Evolutionary conservation across 169 alveolate genomes (phyloP).

Genomic region (Neospora caninum): DNA sequence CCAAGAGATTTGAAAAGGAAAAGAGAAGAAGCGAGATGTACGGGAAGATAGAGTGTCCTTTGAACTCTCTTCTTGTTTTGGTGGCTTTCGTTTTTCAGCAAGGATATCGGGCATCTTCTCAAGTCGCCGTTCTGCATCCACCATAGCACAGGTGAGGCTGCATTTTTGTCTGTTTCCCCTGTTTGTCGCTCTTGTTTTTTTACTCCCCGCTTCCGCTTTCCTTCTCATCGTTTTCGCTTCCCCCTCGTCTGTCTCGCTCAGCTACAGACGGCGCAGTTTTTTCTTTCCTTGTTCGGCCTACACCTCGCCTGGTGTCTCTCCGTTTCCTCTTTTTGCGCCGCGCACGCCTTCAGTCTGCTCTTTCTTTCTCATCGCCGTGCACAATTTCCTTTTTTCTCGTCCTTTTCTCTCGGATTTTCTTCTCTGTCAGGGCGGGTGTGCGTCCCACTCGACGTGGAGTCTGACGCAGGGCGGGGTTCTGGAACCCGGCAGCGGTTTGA

Average conservation of each 20-base stretch:
- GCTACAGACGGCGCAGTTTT: too few relatives aligned
- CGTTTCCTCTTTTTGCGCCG: too few relatives aligned
- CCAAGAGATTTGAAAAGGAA: too few relatives aligned
- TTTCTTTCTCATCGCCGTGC: background rate
- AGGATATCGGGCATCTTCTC: constrained; percentile 89
- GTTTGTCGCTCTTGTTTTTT: too few relatives aligned
- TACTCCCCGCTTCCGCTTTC: too few relatives aligned
- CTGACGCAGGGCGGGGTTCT: background rate
- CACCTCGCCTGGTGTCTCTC: too few relatives aligned
- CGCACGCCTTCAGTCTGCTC: background rate
- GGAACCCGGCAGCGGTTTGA: constrained; percentile 28
- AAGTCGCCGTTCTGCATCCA: constrained; percentile 93
- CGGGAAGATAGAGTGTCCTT: background rate
- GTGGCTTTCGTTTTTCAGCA: constrained; percentile 64
- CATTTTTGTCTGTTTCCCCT: too few relatives aligned
- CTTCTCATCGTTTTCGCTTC: too few relatives aligned
- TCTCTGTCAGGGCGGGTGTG: constrained; percentile 44
- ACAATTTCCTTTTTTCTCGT: background rate
- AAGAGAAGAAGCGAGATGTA: background rate
- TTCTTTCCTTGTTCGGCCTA: too few relatives aligned
- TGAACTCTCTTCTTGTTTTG: background rate
- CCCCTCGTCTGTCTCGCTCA: too few relatives aligned
- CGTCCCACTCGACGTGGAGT: background rate
- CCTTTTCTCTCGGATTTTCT: background rate
- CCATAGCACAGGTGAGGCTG: constrained; percentile 84